Conservation (phyloP, 1,284 basidiomycete genomes). For the Ganoderma resinaceum region DNA sequence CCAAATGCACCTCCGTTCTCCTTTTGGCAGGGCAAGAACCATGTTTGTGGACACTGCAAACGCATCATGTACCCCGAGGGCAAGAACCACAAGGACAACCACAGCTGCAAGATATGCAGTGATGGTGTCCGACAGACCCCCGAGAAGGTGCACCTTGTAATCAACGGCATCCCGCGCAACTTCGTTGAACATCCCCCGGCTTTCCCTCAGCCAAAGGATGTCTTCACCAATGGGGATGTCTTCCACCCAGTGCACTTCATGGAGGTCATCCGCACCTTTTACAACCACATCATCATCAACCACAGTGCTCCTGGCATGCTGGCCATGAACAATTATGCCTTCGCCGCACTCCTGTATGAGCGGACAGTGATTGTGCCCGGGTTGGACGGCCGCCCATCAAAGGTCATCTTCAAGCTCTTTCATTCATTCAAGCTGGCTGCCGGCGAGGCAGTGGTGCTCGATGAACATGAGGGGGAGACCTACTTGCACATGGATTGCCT, state of each 20-base stretch:
- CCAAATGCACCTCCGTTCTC: neutral
- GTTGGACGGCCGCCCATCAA: neutral
- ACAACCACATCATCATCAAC: neutral
- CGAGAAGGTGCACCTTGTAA: neutral
- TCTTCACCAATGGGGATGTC: neutral
- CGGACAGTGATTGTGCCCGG: neutral
- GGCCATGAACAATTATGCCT: neutral
- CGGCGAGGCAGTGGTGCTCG: neutral
- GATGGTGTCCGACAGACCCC: neutral
- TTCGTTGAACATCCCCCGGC: neutral
- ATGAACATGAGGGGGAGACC: neutral
- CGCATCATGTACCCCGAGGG: neutral
- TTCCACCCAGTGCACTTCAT: neutral
- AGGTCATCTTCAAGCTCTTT: constrained; percentile 1
- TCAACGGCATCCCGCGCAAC: neutral
- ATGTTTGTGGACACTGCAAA: neutral
- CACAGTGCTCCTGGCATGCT: neutral
- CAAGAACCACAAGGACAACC: neutral
- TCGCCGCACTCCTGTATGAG: neutral
- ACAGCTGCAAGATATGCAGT: neutral
- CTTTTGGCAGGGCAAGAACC: neutral
- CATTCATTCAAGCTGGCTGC: neutral
- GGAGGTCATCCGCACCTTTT: neutral
- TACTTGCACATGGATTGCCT: neutral
- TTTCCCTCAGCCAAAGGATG: neutral